phyloP scores from a whole-genome alignment of 495 filamentous ascomycete genomes.

The Penicillium canariense region DNA sequence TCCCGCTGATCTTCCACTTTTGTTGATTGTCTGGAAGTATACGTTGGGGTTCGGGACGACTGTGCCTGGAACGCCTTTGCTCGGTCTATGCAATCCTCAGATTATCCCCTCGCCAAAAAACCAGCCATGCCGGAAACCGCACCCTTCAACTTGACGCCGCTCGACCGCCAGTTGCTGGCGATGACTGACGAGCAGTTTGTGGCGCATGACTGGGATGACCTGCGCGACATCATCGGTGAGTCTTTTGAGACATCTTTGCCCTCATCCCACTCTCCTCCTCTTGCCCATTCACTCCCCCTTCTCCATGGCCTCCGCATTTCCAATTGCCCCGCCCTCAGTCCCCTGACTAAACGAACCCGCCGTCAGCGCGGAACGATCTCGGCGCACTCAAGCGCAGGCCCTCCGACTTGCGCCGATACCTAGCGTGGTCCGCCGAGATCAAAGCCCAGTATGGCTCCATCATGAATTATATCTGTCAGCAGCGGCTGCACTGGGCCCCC shows the following conservation, averaged over 20 bases:
- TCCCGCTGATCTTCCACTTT: background rate
- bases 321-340: too few relatives aligned
- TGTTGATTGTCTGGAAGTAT: slow-evolving; percentile 2
- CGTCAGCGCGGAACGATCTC: slow-evolving; percentile 66
- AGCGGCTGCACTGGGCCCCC: slow-evolving; percentile 69
- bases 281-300: background rate
- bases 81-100: background rate
- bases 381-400: slow-evolving; percentile 75
- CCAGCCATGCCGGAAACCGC: slow-evolving; percentile 15
- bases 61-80: too few relatives aligned
- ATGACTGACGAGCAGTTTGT: slow-evolving; percentile 68
- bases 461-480: slow-evolving; percentile 69
- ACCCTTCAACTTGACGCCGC: slow-evolving; percentile 63
- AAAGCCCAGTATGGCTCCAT: slow-evolving; percentile 73
- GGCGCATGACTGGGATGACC: slow-evolving; percentile 66
- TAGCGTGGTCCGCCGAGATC: slow-evolving; percentile 69
- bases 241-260: background rate
- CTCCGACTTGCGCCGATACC: slow-evolving; percentile 79
- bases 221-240: slow-evolving; percentile 65
- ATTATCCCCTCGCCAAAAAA: background rate
- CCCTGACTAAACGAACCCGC: slow-evolving; percentile 14
- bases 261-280: slow-evolving; percentile 2
- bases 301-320: background rate
- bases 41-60: too few relatives aligned
- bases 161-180: slow-evolving; percentile 63